Evolutionary conservation across 2,329 filamentous ascomycete species (phyloP).

Genomic region (Apiospora hydei): DNA sequence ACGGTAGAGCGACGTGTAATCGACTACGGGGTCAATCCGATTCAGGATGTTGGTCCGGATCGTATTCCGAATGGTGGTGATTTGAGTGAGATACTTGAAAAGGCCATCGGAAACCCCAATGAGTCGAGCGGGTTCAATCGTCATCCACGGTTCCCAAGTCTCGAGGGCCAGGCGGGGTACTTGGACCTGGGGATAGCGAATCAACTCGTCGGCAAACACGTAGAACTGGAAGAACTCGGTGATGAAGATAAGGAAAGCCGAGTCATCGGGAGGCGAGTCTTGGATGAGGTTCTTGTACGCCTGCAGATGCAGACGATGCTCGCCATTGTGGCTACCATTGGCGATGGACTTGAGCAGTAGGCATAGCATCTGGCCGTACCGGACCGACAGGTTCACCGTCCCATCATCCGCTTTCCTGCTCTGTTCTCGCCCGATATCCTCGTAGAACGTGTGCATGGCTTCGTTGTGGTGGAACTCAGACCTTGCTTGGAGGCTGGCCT

Average conservation of each 20-base stretch:
- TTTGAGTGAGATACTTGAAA: slow-evolving; percentile 79
- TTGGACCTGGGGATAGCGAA: slow-evolving; percentile 54
- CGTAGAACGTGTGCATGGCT: slow-evolving; percentile 60
- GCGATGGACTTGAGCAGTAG: slow-evolving; percentile 64
- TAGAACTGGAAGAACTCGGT: slow-evolving; percentile 89
- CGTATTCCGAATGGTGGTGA: slow-evolving; percentile 77
- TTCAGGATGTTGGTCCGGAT: slow-evolving; percentile 73
- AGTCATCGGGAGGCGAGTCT: slow-evolving; percentile 65
- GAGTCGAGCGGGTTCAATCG: slow-evolving; percentile 62
- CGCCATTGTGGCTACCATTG: slow-evolving; percentile 65
- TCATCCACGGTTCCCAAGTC: slow-evolving; percentile 50
- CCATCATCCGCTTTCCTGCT: slow-evolving; percentile 53
- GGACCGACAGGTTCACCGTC: slow-evolving; percentile 58
- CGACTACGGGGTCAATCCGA: slow-evolving; percentile 71
- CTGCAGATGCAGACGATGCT: slow-evolving; percentile 81
- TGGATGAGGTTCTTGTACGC: slow-evolving; percentile 78
- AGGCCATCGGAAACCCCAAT: slow-evolving; percentile 85
- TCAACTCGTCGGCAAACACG: slow-evolving; percentile 69
- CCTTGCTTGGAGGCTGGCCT: slow-evolving; percentile 55
- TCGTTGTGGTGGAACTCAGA: slow-evolving; percentile 63
- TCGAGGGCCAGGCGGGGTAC: slow-evolving; percentile 50
- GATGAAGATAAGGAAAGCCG: slow-evolving; percentile 69
- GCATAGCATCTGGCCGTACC: slow-evolving; percentile 70
- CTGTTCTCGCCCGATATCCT: slow-evolving; percentile 51
- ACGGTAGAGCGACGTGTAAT: slow-evolving; percentile 75